A percentile compares a stretch with the other conserved stretches of the same genome.
Conservation (phyloP, 116 monocot species). For the Zostera marina region DNA sequence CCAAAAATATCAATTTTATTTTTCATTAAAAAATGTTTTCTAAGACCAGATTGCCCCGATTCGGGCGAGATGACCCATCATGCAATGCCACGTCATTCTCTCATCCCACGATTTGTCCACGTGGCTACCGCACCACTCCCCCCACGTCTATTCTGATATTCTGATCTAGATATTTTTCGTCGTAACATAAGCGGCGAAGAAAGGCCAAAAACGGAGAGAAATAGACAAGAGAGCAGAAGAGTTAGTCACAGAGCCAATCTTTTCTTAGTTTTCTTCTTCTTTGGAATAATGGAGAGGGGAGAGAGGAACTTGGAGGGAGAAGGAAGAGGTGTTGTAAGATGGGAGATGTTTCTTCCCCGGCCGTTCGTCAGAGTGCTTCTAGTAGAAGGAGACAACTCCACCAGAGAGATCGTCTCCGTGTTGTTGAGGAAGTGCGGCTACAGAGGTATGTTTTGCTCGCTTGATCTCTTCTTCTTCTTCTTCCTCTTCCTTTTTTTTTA, state of each 20-base stretch:
- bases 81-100: too few relatives aligned
- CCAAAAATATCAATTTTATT: too few relatives aligned
- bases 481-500: neutral
- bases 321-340: constrained; percentile 8
- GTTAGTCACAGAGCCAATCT: neutral
- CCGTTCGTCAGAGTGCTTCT: constrained; percentile 54
- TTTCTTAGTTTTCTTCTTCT: too few relatives aligned
- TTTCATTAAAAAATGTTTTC: too few relatives aligned
- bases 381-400: constrained; percentile 72
- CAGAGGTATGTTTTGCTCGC: constrained; percentile 21
- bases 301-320: constrained; percentile 3
- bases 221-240: neutral
- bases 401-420: constrained; percentile 61
- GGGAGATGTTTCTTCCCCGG: constrained; percentile 34
- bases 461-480: neutral
- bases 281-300: neutral
- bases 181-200: neutral
- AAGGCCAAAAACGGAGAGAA: too few relatives aligned
- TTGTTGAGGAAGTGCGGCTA: constrained; percentile 68
- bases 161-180: constrained; percentile 1
- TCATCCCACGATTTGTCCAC: too few relatives aligned
- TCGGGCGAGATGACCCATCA: too few relatives aligned
- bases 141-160: too few relatives aligned
- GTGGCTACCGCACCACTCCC: too few relatives aligned
- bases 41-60: too few relatives aligned